Base-by-base conservation (phyloP, 177 flowering plant species). In the Vitis hybrid region DNA sequence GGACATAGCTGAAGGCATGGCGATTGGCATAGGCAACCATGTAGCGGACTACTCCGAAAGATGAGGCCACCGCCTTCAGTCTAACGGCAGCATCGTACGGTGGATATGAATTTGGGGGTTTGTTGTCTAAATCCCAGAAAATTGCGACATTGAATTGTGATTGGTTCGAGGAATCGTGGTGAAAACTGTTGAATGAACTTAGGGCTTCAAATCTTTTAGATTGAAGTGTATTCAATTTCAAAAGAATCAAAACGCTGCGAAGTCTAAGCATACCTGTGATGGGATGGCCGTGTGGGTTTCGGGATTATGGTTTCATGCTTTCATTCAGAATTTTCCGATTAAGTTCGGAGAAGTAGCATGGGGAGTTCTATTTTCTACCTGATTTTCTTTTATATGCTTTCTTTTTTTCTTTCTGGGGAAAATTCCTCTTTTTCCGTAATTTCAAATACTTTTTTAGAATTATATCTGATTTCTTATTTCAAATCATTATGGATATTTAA, bases 61-160 rank as follows among this genome's bases (percentile, higher is more conserved):
- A 71, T 60, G 84, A 74, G 1, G 87, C 87, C 0, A 89, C 86
- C 18, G 64, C 74, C 74, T 81, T 93, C 3, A 95, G 77, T 78
- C 78, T 82, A 48, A 81, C 62, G 2, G 96, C 96, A 16, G 88
- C 96, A 52, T 89, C 88, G 72, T 71, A 87, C 0, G 92, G 89
- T n/a, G 94, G 85, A 63, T 80, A 45, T 15, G 92, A 73, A 3
- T 77, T 88, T 15, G 96, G 94, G 5, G 91, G 92, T 69, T 91
- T 91, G 71, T 89, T 91, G 72, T 94, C 97, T 70, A 93, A 83
- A 72, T 91, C 98, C 99, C 99, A 94, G 78, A 94, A 93, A 64
- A 94, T 77, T 2, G 80, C 97, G 5, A 92, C 92, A 55, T 45
- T 76, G 39, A 39, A 39, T 39, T 0, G 1, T 7, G 29, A 39